A percentile compares a stretch with the other conserved stretches of the same genome.
Conservation (phyloP, 345 rosid species). For the Durio zibethinus region DNA sequence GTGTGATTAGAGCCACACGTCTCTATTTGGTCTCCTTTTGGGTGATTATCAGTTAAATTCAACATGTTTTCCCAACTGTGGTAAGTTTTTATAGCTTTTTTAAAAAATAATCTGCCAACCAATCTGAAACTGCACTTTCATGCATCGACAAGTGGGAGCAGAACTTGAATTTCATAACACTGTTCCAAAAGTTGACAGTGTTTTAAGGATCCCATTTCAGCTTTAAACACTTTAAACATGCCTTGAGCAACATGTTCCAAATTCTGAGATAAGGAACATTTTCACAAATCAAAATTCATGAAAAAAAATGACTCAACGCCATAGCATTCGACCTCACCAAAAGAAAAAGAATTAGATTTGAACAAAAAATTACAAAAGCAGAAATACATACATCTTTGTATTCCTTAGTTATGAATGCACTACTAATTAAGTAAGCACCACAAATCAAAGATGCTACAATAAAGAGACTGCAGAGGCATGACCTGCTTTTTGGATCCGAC, state of each 20-base stretch:
- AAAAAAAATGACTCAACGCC: background rate
- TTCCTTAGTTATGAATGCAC: constrained; percentile 42
- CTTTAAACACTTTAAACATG: background rate
- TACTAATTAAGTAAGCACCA: constrained; percentile 57
- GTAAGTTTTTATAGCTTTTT: background rate
- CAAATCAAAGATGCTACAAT: constrained; percentile 43
- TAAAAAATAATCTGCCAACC: background rate
- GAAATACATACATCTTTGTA: constrained; percentile 53
- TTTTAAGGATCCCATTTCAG: background rate
- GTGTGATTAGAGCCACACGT: background rate
- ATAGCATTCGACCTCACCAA: background rate
- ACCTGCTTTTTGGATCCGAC: constrained; percentile 46
- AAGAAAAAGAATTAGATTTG: background rate
- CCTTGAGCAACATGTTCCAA: background rate
- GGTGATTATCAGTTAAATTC: background rate
- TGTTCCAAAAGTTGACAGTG: background rate
- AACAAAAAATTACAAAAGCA: constrained; percentile 1
- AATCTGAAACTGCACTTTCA: background rate
- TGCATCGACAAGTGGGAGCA: background rate
- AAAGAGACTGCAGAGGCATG: constrained; percentile 55
- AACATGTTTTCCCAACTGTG: background rate
- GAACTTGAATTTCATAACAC: background rate
- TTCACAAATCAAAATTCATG: background rate
- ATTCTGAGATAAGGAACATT: background rate
- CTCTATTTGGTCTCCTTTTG: background rate